A percentile compares a stretch with the other conserved stretches of the same genome.
Evolutionary conservation across 805 yeast species (phyloP).

Genomic region (Metschnikowia peoriensis): DNA sequence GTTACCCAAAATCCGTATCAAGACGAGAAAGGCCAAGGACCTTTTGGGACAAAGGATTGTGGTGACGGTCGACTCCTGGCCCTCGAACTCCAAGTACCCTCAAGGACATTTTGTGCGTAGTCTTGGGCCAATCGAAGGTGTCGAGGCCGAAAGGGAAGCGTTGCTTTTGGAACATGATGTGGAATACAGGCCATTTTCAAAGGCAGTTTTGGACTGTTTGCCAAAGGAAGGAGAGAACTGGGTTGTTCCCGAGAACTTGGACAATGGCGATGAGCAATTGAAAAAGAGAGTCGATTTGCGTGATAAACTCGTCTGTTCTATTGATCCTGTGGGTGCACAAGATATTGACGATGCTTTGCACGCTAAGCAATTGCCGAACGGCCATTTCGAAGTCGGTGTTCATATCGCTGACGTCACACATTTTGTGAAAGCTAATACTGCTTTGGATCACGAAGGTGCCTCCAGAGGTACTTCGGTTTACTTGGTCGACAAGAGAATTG

Average conservation of each 20-base stretch:
- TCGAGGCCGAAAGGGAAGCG: slow-evolving; percentile 96
- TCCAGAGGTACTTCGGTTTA: slow-evolving; percentile 96
- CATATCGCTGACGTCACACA: slow-evolving; percentile 99
- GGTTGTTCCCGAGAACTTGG: slow-evolving; percentile 72
- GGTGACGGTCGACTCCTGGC: slow-evolving; percentile 92
- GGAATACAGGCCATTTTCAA: slow-evolving; percentile 93
- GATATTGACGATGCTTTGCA: slow-evolving; percentile 99
- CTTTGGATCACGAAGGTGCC: slow-evolving; percentile 94
- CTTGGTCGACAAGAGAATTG: slow-evolving; percentile 95
- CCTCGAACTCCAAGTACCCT: slow-evolving; percentile 76
- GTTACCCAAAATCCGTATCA: slow-evolving; percentile 81
- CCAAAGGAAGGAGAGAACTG: slow-evolving; percentile 93
- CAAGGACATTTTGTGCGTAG: slow-evolving; percentile 92
- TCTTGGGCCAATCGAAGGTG: slow-evolving; percentile 86
- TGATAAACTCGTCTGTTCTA: slow-evolving; percentile 86
- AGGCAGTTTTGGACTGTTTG: slow-evolving; percentile 85
- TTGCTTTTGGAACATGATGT: slow-evolving; percentile 91
- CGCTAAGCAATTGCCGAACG: slow-evolving; percentile 80
- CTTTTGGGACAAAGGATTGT: slow-evolving; percentile 88
- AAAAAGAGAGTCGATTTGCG: slow-evolving; percentile 79
- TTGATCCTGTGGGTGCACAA: slow-evolving; percentile 97
- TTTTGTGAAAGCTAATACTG: slow-evolving; percentile 89
- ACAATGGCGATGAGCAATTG: slow-evolving; percentile 50
- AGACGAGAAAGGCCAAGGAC: slow-evolving; percentile 82
- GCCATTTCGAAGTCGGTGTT: slow-evolving; percentile 96